Evolutionary conservation across 2,329 filamentous ascomycete genomes (phyloP), one percentile per base, ranked within the genome.

Genomic region (Periconia sp.): DNA sequence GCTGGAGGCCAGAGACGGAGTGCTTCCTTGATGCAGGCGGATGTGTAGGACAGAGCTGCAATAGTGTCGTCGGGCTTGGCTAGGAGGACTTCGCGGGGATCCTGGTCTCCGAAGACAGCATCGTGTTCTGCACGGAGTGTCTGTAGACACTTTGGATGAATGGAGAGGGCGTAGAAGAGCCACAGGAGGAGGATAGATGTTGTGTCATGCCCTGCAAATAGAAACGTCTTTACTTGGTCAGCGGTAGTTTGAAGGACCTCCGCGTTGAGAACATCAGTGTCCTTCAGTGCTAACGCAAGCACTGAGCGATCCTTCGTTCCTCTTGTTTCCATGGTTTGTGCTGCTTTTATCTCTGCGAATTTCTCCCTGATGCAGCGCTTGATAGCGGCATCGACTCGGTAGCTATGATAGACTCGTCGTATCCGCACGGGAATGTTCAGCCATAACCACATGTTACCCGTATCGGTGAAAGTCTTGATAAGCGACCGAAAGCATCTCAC

Each of bases 1-100:
- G 65, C 79, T 0, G 79, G 76, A 0, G 80, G 77, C 59, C 76
- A 80, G 8, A 84, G 60, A 6, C 80, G 73, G 5, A 83, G 66
- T 1, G 74, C 72, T 61, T 84, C 81, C 47, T 79, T 79, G 48
- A 81, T 74, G 17, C 79, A 73, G 5, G 79, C 80, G 5, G 68
- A 66, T 4, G 79, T 80, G 57, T 81, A 83, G 1, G 73, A 68
- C 18, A 84, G 70, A 8, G 48, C 50, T 47, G 74, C 69, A 58
- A 79, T 77, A 13, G 82, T 71, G 2, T 79, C 65, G 16, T 73
- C 65, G 0, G 78, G 74, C 22, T 74, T 68, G 2, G 69, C 52
- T 22, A 68, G 59, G 33, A 83, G 67, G 5, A 68, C 59, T 2
- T 64, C 55, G n/a, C 66, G 68, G 0, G 73, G 69, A 11, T 68